These are phyloP conservation scores for Phytophthora syringae DNA, from an alignment of 352 stramenopile genomes.

Conservation along the genomic window DNA sequence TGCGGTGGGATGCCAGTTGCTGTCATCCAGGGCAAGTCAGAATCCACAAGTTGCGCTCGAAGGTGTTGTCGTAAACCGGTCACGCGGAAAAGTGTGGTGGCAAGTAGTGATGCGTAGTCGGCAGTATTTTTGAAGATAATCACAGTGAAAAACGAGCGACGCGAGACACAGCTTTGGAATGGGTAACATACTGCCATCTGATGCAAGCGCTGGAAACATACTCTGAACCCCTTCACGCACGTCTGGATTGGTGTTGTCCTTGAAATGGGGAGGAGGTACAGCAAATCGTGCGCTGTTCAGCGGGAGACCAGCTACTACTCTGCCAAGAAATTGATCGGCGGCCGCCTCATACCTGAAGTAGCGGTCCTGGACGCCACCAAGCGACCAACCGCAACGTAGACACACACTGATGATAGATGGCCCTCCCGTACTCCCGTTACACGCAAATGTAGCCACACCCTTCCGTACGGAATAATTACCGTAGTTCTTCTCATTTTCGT, in stretches of 20 bases:
- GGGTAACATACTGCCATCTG: neutral
- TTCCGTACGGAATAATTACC: constrained; percentile 17
- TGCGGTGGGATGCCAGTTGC: neutral
- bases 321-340: constrained; percentile 12
- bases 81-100: neutral
- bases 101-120: neutral
- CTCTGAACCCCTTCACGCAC: neutral
- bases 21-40: neutral
- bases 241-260: neutral
- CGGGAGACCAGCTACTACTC: constrained; percentile 16
- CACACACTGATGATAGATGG: constrained; percentile 17
- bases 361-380: constrained; percentile 13
- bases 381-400: constrained; percentile 10
- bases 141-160: neutral
- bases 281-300: constrained; percentile 15
- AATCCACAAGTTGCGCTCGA: neutral
- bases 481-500: neutral
- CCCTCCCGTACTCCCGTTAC: constrained; percentile 7
- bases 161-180: neutral
- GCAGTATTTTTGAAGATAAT: neutral
- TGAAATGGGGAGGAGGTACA: constrained; percentile 17
- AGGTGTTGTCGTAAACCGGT: neutral
- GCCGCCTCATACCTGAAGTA: constrained; percentile 9
- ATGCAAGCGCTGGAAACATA: constrained; percentile 12
- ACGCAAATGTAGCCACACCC: constrained; percentile 13